Base-by-base conservation (phyloP, 179 eudicot species). In the Silene coronaria region DNA sequence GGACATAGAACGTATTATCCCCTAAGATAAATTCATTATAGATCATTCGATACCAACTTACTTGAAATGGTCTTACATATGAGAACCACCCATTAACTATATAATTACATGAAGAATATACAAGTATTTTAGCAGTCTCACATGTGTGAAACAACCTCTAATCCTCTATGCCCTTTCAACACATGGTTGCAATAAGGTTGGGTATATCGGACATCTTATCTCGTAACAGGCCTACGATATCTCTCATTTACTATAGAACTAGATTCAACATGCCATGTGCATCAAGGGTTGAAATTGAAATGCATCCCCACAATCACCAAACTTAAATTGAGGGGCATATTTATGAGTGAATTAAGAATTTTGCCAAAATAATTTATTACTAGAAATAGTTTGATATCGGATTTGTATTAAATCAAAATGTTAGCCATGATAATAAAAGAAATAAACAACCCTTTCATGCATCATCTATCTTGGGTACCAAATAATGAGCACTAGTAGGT, bases 391-490 rank as follows among this genome's bases (percentile, higher is more conserved):
- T 22, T 19, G 51, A 17, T 21, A 65, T 65, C 24, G 23, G 32
- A 21, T 17, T n/a, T 6, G 28, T 67, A 45, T 21, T 26, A 70
- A 70, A 27, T 21, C 22, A 70, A 24, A 27, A 70, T 71, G 63
- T 30, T 11, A n/a, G 24, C 7, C 55, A 72, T 65, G 13, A 46
- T 46, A 34, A 69, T 67, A 42, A 58, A 64, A 16, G 19, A 45
- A 45, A 45, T 17, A 67, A 66, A 79, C 62, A 78, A 78, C 82
- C 27, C 75, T 78, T 81, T 78, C 76, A 74, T 23, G 64, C 24
- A 62, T 59, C 24, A 62, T 59, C 42, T 55, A 67, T 22, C 48
- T 73, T 38, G 32, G 74, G 71, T 42, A 65, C 77, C 32, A 58
- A 42, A 48, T 48, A 46, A 72, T 71, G 66, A 76, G 58, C 64